These are phyloP conservation scores for Zelonia costaricensis DNA, from an alignment of 208 protist genomes.

Conservation along the genomic window DNA sequence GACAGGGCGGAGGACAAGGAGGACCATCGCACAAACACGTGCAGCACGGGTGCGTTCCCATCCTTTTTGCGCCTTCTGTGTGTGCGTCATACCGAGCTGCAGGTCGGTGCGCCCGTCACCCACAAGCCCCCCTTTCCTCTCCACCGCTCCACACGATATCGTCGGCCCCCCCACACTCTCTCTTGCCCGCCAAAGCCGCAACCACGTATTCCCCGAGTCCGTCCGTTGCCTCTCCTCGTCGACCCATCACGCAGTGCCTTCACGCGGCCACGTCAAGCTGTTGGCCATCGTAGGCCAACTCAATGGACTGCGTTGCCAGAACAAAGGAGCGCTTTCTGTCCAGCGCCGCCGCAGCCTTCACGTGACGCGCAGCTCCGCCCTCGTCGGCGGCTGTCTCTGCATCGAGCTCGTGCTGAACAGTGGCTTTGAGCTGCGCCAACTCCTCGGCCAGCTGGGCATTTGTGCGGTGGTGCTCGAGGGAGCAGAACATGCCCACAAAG, in stretches of 20 bases:
- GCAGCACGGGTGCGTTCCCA: too few relatives aligned
- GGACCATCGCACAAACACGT: too few relatives aligned
- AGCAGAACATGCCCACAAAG: slow-evolving; percentile 88
- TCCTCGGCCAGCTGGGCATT: slow-evolving; percentile 47
- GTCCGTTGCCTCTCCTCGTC: neutral
- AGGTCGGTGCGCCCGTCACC: too few relatives aligned
- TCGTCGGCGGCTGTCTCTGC: neutral
- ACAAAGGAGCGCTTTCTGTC: slow-evolving; percentile 14
- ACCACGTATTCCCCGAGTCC: neutral
- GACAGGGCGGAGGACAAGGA: too few relatives aligned
- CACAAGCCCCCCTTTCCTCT: too few relatives aligned
- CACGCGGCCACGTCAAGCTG: slow-evolving; percentile 44
- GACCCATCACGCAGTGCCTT: too few relatives aligned
- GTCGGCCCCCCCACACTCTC: too few relatives aligned
- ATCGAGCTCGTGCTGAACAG: slow-evolving; percentile 18
- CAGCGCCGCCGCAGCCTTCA: neutral
- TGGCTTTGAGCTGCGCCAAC: slow-evolving; percentile 32
- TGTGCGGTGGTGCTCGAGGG: slow-evolving; percentile 54
- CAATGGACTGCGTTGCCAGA: slow-evolving; percentile 38
- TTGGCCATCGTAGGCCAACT: slow-evolving; percentile 76
- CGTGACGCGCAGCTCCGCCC: neutral
- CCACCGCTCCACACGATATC: too few relatives aligned
- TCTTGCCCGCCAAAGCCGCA: neutral
- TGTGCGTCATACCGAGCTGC: too few relatives aligned
- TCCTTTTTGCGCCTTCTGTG: too few relatives aligned